Conservation (phyloP, 2,329 filamentous ascomycete genomes). For the Fusarium verrucosum region DNA sequence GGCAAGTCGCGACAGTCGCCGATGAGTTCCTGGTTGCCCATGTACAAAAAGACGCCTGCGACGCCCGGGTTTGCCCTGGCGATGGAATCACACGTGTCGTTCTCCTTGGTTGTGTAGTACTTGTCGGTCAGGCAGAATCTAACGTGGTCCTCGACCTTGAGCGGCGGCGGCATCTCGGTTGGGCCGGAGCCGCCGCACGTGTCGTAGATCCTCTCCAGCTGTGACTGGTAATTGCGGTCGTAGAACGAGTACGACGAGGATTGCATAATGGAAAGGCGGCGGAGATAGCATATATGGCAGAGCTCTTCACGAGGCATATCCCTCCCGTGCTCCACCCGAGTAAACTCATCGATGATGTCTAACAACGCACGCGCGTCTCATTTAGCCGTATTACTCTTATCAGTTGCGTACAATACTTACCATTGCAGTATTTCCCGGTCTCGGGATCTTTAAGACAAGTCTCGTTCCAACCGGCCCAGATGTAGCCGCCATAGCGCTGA, state of each 20-base stretch:
- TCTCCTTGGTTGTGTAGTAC: constrained; percentile 9
- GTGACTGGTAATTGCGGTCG: background rate
- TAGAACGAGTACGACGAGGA: background rate
- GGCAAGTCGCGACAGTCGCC: constrained; percentile 15
- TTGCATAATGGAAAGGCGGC: background rate
- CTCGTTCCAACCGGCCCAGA: constrained; percentile 30
- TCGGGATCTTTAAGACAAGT: constrained; percentile 26
- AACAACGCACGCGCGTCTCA: too few species aligned
- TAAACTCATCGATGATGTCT: constrained; percentile 19
- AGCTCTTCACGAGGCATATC: background rate
- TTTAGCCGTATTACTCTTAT: too few species aligned
- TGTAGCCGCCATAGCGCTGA: background rate
- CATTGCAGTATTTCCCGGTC: constrained; percentile 30
- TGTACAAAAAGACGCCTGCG: constrained; percentile 17
- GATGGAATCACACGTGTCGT: constrained; percentile 11
- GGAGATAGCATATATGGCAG: background rate
- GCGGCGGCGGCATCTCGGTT: background rate
- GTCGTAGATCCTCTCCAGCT: background rate
- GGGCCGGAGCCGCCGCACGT: background rate
- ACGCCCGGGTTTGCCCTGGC: constrained; percentile 16
- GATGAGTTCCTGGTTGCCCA: constrained; percentile 26
- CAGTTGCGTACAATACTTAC: background rate
- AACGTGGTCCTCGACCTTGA: background rate
- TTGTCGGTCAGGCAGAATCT: constrained; percentile 1
- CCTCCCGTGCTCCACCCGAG: background rate